Evolutionary conservation across 257 asterid species (phyloP).

Genomic region (Linaria vulgaris): DNA sequence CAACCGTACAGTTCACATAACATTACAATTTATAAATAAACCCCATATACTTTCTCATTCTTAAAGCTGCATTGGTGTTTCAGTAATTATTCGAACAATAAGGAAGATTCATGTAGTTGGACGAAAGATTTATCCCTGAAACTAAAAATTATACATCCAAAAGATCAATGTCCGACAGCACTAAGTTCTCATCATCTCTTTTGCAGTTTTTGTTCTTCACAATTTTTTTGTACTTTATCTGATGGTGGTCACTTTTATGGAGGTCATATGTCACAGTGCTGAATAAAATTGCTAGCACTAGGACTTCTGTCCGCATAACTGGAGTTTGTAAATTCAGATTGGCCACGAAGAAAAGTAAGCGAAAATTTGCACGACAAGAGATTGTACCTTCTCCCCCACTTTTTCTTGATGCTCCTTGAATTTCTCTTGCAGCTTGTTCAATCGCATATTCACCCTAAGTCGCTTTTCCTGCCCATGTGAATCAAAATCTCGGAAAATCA

Average conservation of each 20-base stretch:
- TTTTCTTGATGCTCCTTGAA: constrained; percentile 80
- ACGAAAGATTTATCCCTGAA: no score
- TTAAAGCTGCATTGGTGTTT: no score
- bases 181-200: background rate
- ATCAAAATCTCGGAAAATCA: constrained; percentile 21
- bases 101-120: no score
- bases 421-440: constrained; percentile 68
- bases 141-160: no score
- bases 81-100: no score
- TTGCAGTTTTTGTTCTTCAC: no score
- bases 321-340: background rate
- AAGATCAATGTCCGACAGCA: background rate
- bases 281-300: background rate
- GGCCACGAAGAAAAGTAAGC: background rate
- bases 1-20: no score
- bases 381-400: constrained; percentile 70
- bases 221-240: constrained; percentile 4
- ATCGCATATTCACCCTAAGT: constrained; percentile 66
- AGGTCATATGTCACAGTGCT: background rate
- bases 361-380: constrained; percentile 16
- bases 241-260: background rate
- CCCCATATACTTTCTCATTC: no score
- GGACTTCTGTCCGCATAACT: no score
- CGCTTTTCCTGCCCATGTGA: constrained; percentile 55
- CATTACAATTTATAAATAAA: no score